Evolutionary conservation across 331 rosid species (phyloP).

Genomic region (Prunus yedoensis): DNA sequence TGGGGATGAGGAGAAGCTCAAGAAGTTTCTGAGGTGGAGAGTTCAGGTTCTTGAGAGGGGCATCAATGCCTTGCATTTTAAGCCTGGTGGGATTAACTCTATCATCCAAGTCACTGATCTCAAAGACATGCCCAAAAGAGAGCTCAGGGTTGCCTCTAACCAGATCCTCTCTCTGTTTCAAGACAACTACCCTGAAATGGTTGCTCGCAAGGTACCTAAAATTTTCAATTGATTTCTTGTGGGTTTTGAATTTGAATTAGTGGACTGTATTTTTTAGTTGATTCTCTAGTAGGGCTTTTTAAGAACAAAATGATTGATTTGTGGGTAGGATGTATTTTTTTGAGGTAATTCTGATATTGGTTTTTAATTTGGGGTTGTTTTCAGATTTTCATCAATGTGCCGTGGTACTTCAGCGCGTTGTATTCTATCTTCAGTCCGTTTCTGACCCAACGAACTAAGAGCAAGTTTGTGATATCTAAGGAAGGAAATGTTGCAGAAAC

Average conservation of each 20-base stretch:
- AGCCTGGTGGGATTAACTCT: constrained; percentile 87
- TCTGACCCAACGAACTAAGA: constrained; percentile 87
- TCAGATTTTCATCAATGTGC: constrained; percentile 94
- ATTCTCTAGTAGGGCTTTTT: background rate
- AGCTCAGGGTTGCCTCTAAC: constrained; percentile 88
- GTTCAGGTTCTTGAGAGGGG: constrained; percentile 91
- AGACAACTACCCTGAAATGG: constrained; percentile 97
- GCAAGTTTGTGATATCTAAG: constrained; percentile 92
- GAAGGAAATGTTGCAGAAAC: constrained; percentile 96
- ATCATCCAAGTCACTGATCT: constrained; percentile 94
- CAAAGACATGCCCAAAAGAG: constrained; percentile 94
- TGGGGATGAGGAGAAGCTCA: constrained; percentile 86
- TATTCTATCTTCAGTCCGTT: constrained; percentile 93
- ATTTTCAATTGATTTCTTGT: background rate
- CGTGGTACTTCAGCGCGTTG: constrained; percentile 94
- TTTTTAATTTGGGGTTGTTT: background rate
- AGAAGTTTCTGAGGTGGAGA: constrained; percentile 84
- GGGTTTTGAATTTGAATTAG: constrained; percentile 8
- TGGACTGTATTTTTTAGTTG: background rate
- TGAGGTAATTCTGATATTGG: background rate
- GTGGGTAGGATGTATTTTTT: background rate
- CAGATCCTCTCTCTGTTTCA: constrained; percentile 89
- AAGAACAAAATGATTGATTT: background rate
- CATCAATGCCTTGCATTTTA: constrained; percentile 69
- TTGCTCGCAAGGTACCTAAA: constrained; percentile 70